A percentile compares a stretch with the other conserved stretches of the same genome.
Evolutionary conservation across 2,329 filamentous ascomycete species (phyloP).

Genomic region (Aureobasidium namibiae): DNA sequence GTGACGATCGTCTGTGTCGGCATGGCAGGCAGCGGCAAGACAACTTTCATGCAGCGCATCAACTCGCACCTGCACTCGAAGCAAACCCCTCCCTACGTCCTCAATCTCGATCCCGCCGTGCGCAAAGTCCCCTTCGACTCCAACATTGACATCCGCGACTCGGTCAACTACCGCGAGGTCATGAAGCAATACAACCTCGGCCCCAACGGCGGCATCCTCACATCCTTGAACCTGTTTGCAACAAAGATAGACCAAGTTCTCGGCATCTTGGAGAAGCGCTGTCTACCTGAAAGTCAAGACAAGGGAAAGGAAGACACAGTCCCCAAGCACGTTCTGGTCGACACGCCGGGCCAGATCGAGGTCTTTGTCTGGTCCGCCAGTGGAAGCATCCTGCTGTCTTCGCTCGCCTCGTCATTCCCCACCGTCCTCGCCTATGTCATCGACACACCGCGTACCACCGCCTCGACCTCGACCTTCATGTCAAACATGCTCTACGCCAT

Average conservation of each 20-base stretch:
- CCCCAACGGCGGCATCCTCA: constrained; percentile 93
- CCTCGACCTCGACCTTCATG: constrained; percentile 96
- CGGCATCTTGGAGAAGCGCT: constrained; percentile 76
- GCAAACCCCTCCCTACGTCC: constrained; percentile 72
- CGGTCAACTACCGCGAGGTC: constrained; percentile 98
- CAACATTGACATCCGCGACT: constrained; percentile 98
- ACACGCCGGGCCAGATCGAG: constrained; percentile 96
- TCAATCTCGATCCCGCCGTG: constrained; percentile 95
- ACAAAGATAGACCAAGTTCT: constrained; percentile 98
- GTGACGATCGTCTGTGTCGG: constrained; percentile 87
- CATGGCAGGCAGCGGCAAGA: constrained; percentile 98
- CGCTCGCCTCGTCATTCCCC: constrained; percentile 85
- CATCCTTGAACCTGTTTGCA: constrained; percentile 89
- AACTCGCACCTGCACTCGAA: constrained; percentile 77
- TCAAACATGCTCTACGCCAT: constrained; percentile 99
- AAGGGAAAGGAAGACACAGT: constrained; percentile 26
- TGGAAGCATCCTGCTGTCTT: constrained; percentile 87
- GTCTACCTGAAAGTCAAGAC: constrained; percentile 21
- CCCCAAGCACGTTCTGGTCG: constrained; percentile 72
- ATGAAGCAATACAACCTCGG: constrained; percentile 99
- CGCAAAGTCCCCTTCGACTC: constrained; percentile 87
- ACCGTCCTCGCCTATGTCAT: constrained; percentile 97
- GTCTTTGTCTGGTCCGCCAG: constrained; percentile 98
- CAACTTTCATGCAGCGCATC: constrained; percentile 99
- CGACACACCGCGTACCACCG: constrained; percentile 82